A percentile compares a stretch with the other conserved stretches of the same genome.
phyloP scores from a whole-genome alignment of 139 green algal species.

The Chlorella sp. region DNA sequence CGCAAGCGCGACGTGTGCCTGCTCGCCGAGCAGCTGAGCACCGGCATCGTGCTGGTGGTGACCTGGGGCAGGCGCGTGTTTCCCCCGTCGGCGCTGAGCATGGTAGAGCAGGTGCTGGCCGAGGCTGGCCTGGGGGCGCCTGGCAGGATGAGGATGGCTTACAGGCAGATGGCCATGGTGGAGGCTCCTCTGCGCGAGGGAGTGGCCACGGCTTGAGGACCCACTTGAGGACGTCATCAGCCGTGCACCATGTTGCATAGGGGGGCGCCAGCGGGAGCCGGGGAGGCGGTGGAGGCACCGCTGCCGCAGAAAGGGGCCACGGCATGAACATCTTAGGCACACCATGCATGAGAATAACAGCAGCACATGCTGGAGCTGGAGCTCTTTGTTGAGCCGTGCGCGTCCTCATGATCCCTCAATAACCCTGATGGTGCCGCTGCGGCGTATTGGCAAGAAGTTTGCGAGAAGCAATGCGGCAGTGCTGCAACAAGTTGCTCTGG shows the following conservation, averaged over 20 bases:
- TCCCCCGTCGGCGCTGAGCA: neutral
- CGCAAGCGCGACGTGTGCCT: neutral
- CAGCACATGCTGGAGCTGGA: too few relatives aligned
- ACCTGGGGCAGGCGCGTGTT: neutral
- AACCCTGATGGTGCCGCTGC: too few relatives aligned
- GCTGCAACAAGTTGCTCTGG: too few relatives aligned
- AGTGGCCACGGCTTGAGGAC: neutral
- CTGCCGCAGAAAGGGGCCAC: too few relatives aligned
- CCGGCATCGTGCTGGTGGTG: neutral
- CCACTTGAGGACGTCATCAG: neutral
- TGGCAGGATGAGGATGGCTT: too few relatives aligned
- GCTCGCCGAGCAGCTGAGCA: neutral
- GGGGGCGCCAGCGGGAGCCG: neutral
- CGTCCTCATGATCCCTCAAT: too few relatives aligned
- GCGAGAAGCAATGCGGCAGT: too few relatives aligned
- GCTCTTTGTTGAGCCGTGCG: too few relatives aligned
- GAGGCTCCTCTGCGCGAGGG: neutral
- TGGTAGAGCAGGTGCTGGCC: neutral
- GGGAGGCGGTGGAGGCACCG: neutral
- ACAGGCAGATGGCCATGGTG: neutral
- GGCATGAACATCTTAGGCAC: too few relatives aligned
- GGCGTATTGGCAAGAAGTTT: too few relatives aligned
- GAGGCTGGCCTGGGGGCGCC: too few relatives aligned
- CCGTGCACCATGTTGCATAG: neutral
- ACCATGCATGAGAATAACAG: too few relatives aligned